These are phyloP conservation scores for Termitomyces sp. DNA, from an alignment of 768 basidiomycete genomes.

Conservation along the genomic window DNA sequence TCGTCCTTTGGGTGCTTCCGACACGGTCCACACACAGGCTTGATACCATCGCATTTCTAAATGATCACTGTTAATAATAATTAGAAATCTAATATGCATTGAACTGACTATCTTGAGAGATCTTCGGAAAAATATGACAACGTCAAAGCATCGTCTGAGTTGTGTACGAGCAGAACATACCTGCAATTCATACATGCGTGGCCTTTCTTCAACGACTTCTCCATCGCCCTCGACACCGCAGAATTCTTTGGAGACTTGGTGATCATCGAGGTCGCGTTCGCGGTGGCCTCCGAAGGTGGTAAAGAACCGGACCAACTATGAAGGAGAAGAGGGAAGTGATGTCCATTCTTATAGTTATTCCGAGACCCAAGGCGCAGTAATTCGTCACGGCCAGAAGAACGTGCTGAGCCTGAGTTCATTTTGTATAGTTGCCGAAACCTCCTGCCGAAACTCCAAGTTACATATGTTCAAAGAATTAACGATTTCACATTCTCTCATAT, in stretches of 20 bases:
- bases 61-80: conserved; percentile 8
- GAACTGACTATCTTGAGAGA: conserved; percentile 49
- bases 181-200: conserved; percentile 56
- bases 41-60: conserved; percentile 66
- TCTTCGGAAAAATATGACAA: conserved; percentile 25
- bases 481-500: too few relatives aligned
- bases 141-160: background rate
- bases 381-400: background rate
- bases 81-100: conserved; percentile 6
- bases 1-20: conserved; percentile 55
- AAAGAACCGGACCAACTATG: conserved; percentile 37
- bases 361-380: conserved; percentile 17
- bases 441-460: too few relatives aligned
- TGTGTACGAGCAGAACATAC: conserved; percentile 26
- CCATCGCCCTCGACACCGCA: conserved; percentile 26
- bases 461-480: too few relatives aligned
- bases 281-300: conserved; percentile 20
- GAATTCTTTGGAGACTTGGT: conserved; percentile 33
- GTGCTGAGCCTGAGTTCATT: background rate
- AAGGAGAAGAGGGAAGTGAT: conserved; percentile 19
- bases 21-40: conserved; percentile 68
- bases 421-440: too few relatives aligned
- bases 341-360: conserved; percentile 36
- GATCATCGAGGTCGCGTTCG: conserved; percentile 36
- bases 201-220: conserved; percentile 51